Conservation (phyloP, 345 rosid species). For the Sisymbrium altissimum region DNA sequence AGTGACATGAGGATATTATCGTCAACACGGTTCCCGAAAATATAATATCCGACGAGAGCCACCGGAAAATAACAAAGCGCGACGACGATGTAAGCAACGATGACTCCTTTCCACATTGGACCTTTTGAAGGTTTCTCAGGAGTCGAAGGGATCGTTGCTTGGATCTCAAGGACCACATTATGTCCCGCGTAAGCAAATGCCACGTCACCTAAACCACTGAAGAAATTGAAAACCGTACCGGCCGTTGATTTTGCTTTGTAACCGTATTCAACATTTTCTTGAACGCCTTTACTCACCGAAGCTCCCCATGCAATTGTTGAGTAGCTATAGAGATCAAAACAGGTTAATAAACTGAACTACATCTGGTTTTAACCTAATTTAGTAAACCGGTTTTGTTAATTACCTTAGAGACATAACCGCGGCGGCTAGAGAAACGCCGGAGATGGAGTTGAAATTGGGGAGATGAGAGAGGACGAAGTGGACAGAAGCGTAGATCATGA, state of each 20-base stretch:
- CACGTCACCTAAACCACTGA: conserved; percentile 72
- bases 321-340: conserved; percentile 39
- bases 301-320: conserved; percentile 83
- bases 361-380: not conserved
- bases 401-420: conserved; percentile 82
- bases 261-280: conserved; percentile 45
- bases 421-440: conserved; percentile 75
- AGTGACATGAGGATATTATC: conserved; percentile 71
- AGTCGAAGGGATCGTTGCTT: conserved; percentile 86
- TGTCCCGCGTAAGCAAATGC: conserved; percentile 88
- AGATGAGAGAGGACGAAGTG: conserved; percentile 82
- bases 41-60: conserved; percentile 61
- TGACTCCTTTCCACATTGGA: conserved; percentile 84
- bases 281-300: conserved; percentile 57
- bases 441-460: conserved; percentile 75
- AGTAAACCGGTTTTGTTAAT: not conserved
- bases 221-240: conserved; percentile 59
- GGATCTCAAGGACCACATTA: conserved; percentile 82
- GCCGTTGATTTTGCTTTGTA: conserved; percentile 41
- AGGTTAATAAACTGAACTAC: not conserved
- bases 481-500: conserved; percentile 76
- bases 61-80: conserved; percentile 84
- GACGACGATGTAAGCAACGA: conserved; percentile 65
- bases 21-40: conserved; percentile 53
- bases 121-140: conserved; percentile 84